Base-by-base conservation (phyloP, 768 basidiomycete genomes). In the Tephrocybe rancida region DNA sequence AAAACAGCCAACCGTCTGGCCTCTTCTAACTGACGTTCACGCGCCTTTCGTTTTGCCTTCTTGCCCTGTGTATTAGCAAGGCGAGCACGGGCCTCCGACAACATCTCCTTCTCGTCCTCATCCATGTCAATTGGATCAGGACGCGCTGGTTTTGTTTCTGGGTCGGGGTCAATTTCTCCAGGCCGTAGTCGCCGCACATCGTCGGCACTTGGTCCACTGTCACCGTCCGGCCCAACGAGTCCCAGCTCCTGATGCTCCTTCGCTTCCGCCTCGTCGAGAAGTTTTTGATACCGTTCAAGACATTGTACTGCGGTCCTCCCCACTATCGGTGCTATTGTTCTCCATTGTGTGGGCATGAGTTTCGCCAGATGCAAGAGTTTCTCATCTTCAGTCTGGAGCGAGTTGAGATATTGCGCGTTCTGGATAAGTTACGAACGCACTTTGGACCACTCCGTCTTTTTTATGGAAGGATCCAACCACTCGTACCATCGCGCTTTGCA, bases 41-140 rank as follows among this genome's bases (percentile, higher is more conserved):
- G 84, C 4, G 95, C 97, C 73, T 98, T 99, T 61, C 97, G 88
- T 70, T 99, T 99, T 2, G 97, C 97, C 71, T 99, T 99, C 72
- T 99, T 99, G 30, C 97, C 97, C 70, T 99, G 97, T 0, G 97
- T 99, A 68, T 99, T 99, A 45, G 97, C 97, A 30, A 99, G 80
- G 73, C 97, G 88, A 5, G 97, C 97, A 61, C 97, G 88, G 25
- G 97, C 97, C 70, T 99, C 97, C 1, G 97, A 98, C 64, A 99
- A 74, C 97, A 99, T 98, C 70, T 98, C 97, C 86, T 98, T 98
- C 73, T 98, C 95, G 66, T 98, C 97, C 73, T 99, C 97, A 67
- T 99, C 97, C 97, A 99, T 99, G 73, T 99, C 97, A 61, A 98
- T 98, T 5, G 97, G 97, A 75, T 99, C 97, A 5, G 97, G 97